Percentiles rank a stretch among this genome's conserved stretches.
Evolutionary conservation across 2,329 filamentous ascomycete species (phyloP).

Genomic region (Xylariaceae sp.): DNA sequence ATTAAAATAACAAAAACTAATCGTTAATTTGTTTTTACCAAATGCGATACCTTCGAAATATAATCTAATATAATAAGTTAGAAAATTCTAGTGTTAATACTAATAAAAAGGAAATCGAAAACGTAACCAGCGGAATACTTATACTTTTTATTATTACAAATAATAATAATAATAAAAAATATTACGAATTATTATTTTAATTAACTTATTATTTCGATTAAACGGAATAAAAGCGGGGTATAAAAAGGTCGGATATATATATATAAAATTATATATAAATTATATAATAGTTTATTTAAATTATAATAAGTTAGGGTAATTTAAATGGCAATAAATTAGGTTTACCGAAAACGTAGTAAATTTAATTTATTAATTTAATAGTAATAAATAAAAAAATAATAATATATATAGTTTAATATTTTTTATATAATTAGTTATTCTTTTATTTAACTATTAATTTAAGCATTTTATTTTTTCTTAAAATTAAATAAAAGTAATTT

Average conservation of each 20-base stretch:
- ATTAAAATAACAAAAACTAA: neutral
- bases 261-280: neutral
- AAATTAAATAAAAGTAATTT: neutral
- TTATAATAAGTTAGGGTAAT: neutral
- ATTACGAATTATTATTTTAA: neutral
- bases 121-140: too few relatives aligned
- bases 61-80: neutral
- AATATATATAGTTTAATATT: too few relatives aligned
- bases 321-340: too few relatives aligned
- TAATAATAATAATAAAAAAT: neutral
- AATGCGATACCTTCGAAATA: neutral
- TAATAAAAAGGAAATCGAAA: neutral
- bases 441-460: too few relatives aligned
- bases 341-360: too few relatives aligned
- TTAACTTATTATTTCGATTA: neutral
- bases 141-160: neutral
- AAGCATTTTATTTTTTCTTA: too few relatives aligned
- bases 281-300: neutral
- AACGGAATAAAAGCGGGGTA: neutral
- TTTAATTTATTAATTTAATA: too few relatives aligned
- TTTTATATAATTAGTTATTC: too few relatives aligned
- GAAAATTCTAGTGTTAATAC: slow-evolving; percentile 11
- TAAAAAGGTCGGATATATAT: too few relatives aligned
- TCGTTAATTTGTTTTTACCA: neutral
- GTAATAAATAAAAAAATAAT: too few relatives aligned